Evolutionary conservation across 306 rosid species (phyloP), one percentile per base, ranked within the genome.

Genomic region (Neltuma alba): DNA sequence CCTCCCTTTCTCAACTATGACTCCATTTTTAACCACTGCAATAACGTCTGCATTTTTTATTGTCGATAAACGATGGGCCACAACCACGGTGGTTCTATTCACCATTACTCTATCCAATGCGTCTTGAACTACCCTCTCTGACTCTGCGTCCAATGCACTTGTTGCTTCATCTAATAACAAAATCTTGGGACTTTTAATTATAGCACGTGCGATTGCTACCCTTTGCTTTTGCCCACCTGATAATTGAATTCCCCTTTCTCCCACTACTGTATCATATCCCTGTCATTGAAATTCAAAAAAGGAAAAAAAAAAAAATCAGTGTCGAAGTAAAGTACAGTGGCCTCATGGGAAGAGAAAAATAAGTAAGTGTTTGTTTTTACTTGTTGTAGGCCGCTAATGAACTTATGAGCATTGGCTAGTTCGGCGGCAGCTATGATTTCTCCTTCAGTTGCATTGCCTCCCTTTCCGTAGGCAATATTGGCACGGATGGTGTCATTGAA

Each of bases 161-260:
- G 97, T 92, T 12, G 98, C 97, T 77, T 94, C 98, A 76, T 94
- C 98, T 14, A 94, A 79, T 9, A 94, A 60, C 70, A 94, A 70
- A 57, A 94, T 88, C 87, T 89, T 90, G 13, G 98, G 98, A 83
- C 91, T 84, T 76, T 94, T 94, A 0, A 90, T 85, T 77, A 92
- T 92, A 0, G 98, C 98, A 13, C 97, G 89, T 7, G 94, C 96
- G 27, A 94, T 94, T 31, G 98, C 98, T 44, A 94, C 89, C 0
- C 98, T 86, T 70, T 92, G 98, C 63, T 92, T 94, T 70, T 92
- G 98, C 1, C 98, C 96, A 3, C 98, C 97, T 0, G 98, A 94
- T 65, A 94, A 57, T 81, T 94, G 98, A 7, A 88, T 68, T 54
- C 98, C 98, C 31, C 98, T 77, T 77, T 94, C 98, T 48, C 97